Percentiles rank a stretch among this genome's conserved stretches.
phyloP scores from a whole-genome alignment of 148 eudicot genomes.

The Gaultheria prostrata region DNA sequence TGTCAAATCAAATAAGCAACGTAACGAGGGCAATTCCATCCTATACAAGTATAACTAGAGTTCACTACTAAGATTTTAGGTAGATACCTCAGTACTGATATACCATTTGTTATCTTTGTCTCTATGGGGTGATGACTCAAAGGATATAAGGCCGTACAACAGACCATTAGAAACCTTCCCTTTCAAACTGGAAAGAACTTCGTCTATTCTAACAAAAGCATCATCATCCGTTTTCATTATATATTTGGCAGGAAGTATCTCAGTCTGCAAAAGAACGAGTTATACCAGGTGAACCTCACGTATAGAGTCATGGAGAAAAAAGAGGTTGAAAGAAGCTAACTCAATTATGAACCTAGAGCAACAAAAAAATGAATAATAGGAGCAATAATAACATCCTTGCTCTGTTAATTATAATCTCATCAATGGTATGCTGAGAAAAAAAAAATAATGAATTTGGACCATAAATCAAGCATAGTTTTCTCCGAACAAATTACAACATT shows the following conservation, averaged over 20 bases:
- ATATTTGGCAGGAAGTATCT: conserved; percentile 76
- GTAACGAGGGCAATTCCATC: neutral
- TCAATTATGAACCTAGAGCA: neutral
- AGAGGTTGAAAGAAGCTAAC: neutral
- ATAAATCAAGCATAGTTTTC: neutral
- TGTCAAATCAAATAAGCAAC: neutral
- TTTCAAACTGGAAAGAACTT: conserved; percentile 71
- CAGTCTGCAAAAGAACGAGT: conserved; percentile 50
- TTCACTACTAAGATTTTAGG: neutral
- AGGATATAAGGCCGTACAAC: conserved; percentile 75
- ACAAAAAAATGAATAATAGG: neutral
- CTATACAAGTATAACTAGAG: neutral
- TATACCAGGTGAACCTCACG: neutral
- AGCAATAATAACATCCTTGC: neutral
- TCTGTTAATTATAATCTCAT: neutral
- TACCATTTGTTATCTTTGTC: conserved; percentile 86
- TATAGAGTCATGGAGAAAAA: neutral
- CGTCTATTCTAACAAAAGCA: conserved; percentile 88
- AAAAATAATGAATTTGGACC: neutral
- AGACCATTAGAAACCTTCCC: conserved; percentile 57
- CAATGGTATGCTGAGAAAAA: neutral
- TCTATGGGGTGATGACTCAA: conserved; percentile 76
- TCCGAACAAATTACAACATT: neutral
- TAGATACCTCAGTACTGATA: conserved; percentile 66
- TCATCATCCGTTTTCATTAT: conserved; percentile 95